Evolutionary conservation across 208 protist genomes (phyloP), one percentile per base, ranked within the genome.

Genomic region (Zelonia costaricensis): DNA sequence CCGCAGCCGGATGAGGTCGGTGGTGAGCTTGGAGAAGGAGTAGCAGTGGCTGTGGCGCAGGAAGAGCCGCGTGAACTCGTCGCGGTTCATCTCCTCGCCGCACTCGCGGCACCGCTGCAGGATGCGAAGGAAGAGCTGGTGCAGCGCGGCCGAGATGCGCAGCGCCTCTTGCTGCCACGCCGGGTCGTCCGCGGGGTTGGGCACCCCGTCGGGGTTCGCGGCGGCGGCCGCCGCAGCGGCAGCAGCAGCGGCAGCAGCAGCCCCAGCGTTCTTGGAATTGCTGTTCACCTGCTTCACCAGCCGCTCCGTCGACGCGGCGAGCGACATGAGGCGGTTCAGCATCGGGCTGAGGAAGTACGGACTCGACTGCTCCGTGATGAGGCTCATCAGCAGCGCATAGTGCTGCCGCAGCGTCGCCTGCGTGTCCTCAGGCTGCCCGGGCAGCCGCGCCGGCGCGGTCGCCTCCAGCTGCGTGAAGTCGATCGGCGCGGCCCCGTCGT

Each of bases 71-170:
- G 86, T 94, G 31, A 94, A 63, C 64, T 95, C 81, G 67, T 78
- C 78, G 5, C 82, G 81, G 20, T 88, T 81, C n/a, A 72, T 60
- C 55, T 91, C 81, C 43, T 78, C 76, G 43, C 82, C 76, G 27
- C 74, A 66, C 70, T 90, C 84, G 51, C 80, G 69, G 62, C 85
- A 93, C 51, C 69, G 74, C 62, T 91, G 84, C 43, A 95, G 65
- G 15, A 92, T 57, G 52, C 91, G 80, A 20, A 97, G 60, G 74
- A 85, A 93, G 7, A 92, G 68, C 74, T 94, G 86, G 51, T 94
- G 78, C 44, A 93, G 71, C n/a, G 88, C 55, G n/a, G 57, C 74
- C 33, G 69, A 63, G 4, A 85, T 70, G 43, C 82, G 76, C 46
- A 73, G 82, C 54, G 62, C 51, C 46, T 63, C 58, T 54, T 74